phyloP scores from a whole-genome alignment of 345 rosid genomes.

The Schrenkiella parvula region DNA sequence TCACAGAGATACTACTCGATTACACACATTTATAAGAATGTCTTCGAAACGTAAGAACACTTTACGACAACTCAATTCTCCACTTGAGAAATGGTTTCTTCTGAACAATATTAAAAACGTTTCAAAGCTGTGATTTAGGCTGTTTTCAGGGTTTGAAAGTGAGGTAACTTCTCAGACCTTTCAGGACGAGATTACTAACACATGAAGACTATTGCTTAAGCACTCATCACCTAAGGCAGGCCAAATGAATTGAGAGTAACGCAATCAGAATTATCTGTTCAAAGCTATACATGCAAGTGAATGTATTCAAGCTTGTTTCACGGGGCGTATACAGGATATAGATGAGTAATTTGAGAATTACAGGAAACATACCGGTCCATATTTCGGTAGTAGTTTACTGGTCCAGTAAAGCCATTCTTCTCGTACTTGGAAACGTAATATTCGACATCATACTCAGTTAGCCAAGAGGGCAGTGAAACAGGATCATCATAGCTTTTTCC shows the following conservation, averaged over 20 bases:
- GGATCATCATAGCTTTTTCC: slow-evolving; percentile 46
- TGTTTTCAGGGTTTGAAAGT: neutral
- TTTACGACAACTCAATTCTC: neutral
- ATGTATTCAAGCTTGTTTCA: neutral
- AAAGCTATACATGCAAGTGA: slow-evolving; percentile 1
- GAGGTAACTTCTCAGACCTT: neutral
- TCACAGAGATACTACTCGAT: neutral
- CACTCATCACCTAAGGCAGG: neutral
- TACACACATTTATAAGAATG: neutral
- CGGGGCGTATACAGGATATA: neutral
- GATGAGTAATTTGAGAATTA: neutral
- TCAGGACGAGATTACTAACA: neutral
- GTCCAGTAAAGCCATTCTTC: slow-evolving; percentile 76
- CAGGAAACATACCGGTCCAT: slow-evolving; percentile 45
- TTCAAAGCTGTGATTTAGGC: neutral
- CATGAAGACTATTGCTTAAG: neutral
- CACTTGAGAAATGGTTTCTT: neutral
- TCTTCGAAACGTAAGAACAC: neutral
- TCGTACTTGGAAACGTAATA: slow-evolving; percentile 49
- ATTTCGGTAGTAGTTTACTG: slow-evolving; percentile 71
- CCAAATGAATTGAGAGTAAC: neutral
- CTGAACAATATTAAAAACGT: neutral
- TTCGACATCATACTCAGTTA: slow-evolving; percentile 48
- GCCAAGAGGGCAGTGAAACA: slow-evolving; percentile 60
- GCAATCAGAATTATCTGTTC: neutral